Percentiles rank a stretch among this genome's conserved stretches.
Conservation (phyloP, 1,139 yeast species). For the Candida dubliniensis region DNA sequence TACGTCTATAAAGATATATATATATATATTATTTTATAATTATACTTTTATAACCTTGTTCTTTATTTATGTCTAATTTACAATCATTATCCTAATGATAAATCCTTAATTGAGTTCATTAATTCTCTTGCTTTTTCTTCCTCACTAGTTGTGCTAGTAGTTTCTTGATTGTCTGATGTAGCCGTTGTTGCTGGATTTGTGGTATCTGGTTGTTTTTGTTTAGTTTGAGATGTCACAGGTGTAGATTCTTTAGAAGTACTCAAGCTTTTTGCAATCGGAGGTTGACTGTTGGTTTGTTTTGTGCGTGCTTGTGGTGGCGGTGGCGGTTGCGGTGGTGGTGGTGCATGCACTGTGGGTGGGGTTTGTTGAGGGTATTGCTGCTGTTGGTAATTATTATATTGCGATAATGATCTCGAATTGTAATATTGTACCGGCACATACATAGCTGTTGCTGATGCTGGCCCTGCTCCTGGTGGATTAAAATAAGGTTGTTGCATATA, state of each 20-base stretch:
- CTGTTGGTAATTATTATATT: background rate
- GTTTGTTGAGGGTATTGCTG: background rate
- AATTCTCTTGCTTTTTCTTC: slow-evolving; percentile 5
- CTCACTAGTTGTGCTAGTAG: slow-evolving; percentile 1
- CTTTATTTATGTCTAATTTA: background rate
- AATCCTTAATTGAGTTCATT: slow-evolving; percentile 3
- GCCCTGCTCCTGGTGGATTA: background rate
- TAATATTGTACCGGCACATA: slow-evolving; percentile 1
- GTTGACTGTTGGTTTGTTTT: background rate
- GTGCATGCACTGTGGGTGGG: background rate
- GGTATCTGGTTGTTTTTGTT: background rate
- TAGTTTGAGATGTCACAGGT: background rate
- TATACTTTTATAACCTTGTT: background rate
- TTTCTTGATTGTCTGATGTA: background rate
- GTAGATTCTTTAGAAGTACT: background rate
- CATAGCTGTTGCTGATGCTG: background rate
- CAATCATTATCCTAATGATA: slow-evolving; percentile 2
- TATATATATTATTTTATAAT: background rate
- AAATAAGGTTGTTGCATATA: slow-evolving; percentile 2
- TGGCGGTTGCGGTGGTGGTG: background rate
- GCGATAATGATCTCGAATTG: slow-evolving; percentile 1
- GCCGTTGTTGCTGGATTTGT: background rate
- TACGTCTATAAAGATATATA: no score
- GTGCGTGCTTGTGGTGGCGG: background rate
- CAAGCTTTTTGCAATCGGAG: no score